phyloP scores from a whole-genome alignment of 2,329 filamentous ascomycete genomes.

The Clarireedia homoeocarpa region DNA sequence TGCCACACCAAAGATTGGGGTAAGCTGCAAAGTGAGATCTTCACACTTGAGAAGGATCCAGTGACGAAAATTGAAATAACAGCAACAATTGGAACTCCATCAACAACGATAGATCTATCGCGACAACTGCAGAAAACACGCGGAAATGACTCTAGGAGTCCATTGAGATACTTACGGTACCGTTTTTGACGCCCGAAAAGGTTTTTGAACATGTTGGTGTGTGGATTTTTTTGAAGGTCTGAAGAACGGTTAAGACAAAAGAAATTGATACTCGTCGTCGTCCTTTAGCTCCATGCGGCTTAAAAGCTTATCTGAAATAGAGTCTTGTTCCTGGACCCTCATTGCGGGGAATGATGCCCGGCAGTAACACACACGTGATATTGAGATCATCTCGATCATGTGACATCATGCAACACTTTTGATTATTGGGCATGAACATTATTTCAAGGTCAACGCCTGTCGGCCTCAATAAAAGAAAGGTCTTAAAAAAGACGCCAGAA shows the following conservation, averaged over 20 bases:
- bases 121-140: not conserved
- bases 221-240: too few species aligned
- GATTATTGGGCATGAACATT: too few species aligned
- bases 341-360: constrained; percentile 1
- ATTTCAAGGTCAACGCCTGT: too few species aligned
- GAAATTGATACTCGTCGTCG: constrained; percentile 5
- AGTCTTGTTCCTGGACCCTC: constrained; percentile 5
- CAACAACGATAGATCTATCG: not conserved
- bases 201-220: not conserved
- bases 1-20: not conserved
- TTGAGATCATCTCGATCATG: too few species aligned
- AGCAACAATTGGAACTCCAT: not conserved
- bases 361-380: not conserved
- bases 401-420: too few species aligned
- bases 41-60: not conserved
- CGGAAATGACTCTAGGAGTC: not conserved
- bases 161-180: not conserved
- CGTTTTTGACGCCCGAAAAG: not conserved
- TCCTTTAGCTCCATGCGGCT: constrained; percentile 12
- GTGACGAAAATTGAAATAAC: not conserved
- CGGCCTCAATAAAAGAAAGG: too few species aligned
- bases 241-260: not conserved
- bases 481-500: too few species aligned
- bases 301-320: constrained; percentile 19
- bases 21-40: not conserved